Conservation (phyloP, 2,329 filamentous ascomycete species). For the Calonectria pseudoturangicola region DNA sequence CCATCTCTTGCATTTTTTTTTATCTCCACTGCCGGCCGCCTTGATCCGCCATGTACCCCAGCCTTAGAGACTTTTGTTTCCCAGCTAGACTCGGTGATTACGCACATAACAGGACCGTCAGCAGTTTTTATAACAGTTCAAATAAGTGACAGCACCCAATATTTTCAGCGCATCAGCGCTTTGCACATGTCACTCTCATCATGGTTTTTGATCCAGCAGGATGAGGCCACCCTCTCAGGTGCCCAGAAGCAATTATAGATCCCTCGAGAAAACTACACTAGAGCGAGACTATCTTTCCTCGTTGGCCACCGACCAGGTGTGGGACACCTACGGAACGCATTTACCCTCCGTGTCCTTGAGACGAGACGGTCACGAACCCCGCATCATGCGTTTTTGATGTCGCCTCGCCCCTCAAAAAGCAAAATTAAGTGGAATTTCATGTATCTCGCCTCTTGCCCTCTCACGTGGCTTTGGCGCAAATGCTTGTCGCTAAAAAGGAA, state of each 20-base stretch:
- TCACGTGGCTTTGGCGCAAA: conserved; percentile 9
- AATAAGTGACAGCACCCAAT: background rate
- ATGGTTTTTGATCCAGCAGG: conserved; percentile 29
- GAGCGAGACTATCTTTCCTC: conserved; percentile 41
- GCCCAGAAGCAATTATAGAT: conserved; percentile 58
- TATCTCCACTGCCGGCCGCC: conserved; percentile 37
- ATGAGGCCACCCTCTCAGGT: conserved; percentile 42
- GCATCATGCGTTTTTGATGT: conserved; percentile 44
- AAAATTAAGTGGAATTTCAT: conserved; percentile 25
- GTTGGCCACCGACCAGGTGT: conserved; percentile 23
- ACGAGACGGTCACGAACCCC: conserved; percentile 42
- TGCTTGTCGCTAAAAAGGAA: background rate
- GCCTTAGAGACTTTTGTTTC: conserved; percentile 13
- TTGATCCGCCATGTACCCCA: conserved; percentile 16
- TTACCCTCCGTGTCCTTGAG: conserved; percentile 21
- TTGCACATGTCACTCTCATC: conserved; percentile 4
- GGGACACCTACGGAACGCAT: conserved; percentile 31
- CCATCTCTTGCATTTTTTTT: conserved; percentile 39
- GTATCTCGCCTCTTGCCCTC: conserved; percentile 16
- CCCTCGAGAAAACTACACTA: conserved; percentile 56
- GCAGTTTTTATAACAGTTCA: conserved; percentile 2
- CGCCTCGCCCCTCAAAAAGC: conserved; percentile 36
- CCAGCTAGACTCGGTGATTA: conserved; percentile 8
- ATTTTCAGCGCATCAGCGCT: conserved; percentile 1
- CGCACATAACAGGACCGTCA: background rate